These are phyloP conservation scores for Bidens hawaiensis DNA, from an alignment of 140 eudicot genomes.

Conservation along the genomic window DNA sequence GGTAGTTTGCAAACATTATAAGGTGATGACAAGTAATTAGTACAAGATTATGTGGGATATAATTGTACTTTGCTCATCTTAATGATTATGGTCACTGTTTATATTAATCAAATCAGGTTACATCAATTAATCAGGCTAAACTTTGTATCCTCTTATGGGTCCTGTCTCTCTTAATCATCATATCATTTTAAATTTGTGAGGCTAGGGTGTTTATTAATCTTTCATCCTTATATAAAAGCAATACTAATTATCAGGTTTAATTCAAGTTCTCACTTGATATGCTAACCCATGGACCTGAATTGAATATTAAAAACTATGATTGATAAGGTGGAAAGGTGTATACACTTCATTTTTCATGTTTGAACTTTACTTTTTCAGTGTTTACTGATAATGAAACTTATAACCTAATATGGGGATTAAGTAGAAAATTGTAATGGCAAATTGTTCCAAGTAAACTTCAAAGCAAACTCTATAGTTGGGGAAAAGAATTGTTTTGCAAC, in stretches of 20 bases:
- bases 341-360: too few relatives aligned
- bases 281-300: too few relatives aligned
- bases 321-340: too few relatives aligned
- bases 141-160: constrained; percentile 14
- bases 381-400: too few relatives aligned
- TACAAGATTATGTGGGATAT: constrained; percentile 16
- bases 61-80: neutral
- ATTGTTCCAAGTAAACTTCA: too few relatives aligned
- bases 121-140: constrained; percentile 26
- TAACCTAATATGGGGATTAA: too few relatives aligned
- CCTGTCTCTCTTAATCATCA: constrained; percentile 21
- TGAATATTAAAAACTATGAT: too few relatives aligned
- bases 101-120: constrained; percentile 34
- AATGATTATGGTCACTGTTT: constrained; percentile 5
- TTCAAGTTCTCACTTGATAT: neutral
- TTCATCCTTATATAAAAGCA: neutral
- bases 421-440: too few relatives aligned
- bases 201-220: constrained; percentile 5
- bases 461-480: too few relatives aligned
- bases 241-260: neutral
- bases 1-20: neutral
- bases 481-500: too few relatives aligned
- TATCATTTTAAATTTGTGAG: constrained; percentile 7
- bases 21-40: constrained; percentile 8
- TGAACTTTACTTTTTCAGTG: too few relatives aligned